Conservation (phyloP, 345 rosid genomes). For the Eucalyptus melliodora region DNA sequence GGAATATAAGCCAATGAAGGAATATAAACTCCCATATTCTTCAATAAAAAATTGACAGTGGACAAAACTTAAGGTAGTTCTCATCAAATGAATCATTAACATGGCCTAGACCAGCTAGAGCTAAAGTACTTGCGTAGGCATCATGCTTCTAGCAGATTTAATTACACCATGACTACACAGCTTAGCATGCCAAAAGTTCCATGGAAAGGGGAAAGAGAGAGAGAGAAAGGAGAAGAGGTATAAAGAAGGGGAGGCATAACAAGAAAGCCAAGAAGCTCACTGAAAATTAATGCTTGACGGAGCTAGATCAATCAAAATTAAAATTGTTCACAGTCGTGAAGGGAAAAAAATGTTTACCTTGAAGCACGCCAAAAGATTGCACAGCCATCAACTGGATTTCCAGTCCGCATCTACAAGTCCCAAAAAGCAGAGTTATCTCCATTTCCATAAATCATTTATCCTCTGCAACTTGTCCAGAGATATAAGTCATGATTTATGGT, state of each 20-base stretch:
- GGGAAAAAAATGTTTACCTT: conserved; percentile 22
- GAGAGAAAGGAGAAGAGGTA: not conserved
- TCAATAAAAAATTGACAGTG: not conserved
- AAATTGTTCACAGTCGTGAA: not conserved
- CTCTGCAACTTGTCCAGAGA: not conserved
- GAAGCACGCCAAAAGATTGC: conserved; percentile 89
- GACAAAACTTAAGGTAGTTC: not conserved
- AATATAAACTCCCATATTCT: not conserved
- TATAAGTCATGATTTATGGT: not conserved
- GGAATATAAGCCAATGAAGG: not conserved
- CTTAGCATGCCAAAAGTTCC: not conserved
- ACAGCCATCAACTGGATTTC: conserved; percentile 88
- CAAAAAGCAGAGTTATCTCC: not conserved
- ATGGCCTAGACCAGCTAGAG: not conserved
- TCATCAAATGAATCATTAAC: not conserved
- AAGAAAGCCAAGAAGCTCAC: not conserved
- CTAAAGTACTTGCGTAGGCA: not conserved
- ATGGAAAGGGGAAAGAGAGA: not conserved
- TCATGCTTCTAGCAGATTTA: not conserved
- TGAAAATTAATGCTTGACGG: not conserved
- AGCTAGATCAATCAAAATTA: not conserved
- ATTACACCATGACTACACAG: not conserved
- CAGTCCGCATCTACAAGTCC: conserved; percentile 80
- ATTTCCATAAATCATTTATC: not conserved
- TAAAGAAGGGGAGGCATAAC: not conserved